Evolutionary conservation across 257 asterid genomes (phyloP), one percentile per base, ranked within the genome.

Genomic region (Ligustrum vulgare): DNA sequence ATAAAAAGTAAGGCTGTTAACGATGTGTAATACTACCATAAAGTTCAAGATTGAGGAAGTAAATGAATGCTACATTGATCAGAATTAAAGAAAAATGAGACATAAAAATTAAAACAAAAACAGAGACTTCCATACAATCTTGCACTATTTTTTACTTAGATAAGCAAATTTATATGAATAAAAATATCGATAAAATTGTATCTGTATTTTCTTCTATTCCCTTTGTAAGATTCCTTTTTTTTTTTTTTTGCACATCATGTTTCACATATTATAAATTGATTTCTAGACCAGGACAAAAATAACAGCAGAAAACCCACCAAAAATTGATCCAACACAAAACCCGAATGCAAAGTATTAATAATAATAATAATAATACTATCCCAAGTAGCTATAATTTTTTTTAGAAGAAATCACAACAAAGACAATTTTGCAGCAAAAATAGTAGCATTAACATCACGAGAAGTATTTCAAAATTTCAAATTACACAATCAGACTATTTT

Each of bases 401-500:
- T 13, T 13, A n/a, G 0, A n/a, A 8, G 23, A 60, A 60, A 22
- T 9, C 67, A 25, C 67, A 23, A 60, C 31, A 58, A 23, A 8
- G 5, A 22, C 16, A 60, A 60, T 18, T 51, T 51, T 51, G 23
- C 25, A 6, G 62, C n/a, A 1, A n/a, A 51, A 51, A 51, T 13
- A 51, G 25, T 18, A 13, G 62, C 10, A 51, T 51, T 5, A 51
- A 18, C 62, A 51, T 60, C 16, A 60, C 18, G 3, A 12, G 20
- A 45, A 65, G 10, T 73, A 41, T 6, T 76, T 39, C 8, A 73
- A 43, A 81, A 84, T 80, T 78, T 80, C 89, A 43, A 81, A 84
- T 80, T 78, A 81, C 89, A 56, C 49, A 77, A 65, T 51, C 11
- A 3, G 4, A 23, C 67, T 10, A 9, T 82, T 47, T 20, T 43